Conservation (phyloP, 108 stramenopile genomes). For the Fragilaria radians region DNA sequence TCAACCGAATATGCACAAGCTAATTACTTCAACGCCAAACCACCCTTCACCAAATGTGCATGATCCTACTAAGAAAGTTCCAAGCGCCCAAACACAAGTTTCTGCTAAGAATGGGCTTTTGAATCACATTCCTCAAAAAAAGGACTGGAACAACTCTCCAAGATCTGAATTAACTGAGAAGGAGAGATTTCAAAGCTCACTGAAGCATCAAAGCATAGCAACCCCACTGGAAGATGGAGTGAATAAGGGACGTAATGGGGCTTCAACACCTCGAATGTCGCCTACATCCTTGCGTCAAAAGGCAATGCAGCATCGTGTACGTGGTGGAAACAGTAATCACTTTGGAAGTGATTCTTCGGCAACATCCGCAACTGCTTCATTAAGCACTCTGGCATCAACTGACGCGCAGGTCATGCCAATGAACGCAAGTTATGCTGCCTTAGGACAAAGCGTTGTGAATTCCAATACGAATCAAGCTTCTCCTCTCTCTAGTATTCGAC, state of each 20-base stretch:
- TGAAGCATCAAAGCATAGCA: no score
- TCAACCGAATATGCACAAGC: not conserved
- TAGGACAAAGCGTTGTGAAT: not conserved
- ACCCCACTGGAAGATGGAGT: no score
- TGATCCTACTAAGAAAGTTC: no score
- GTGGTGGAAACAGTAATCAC: not conserved
- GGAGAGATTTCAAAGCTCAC: no score
- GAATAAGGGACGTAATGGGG: not conserved
- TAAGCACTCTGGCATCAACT: not conserved
- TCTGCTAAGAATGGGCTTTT: no score
- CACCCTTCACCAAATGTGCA: no score
- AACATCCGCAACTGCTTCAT: not conserved
- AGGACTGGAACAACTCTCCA: no score
- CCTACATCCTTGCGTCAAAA: not conserved
- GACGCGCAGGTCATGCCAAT: not conserved
- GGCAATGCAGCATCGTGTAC: not conserved
- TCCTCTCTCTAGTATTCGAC: conserved; percentile 1
- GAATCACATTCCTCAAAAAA: no score
- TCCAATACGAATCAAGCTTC: not conserved
- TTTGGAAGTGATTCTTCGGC: not conserved
- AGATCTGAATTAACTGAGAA: no score
- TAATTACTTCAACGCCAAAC: no score
- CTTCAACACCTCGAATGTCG: not conserved
- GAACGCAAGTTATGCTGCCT: not conserved
- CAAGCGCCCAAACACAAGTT: no score